Evolutionary conservation across 2,329 filamentous ascomycete species (phyloP), one percentile per base, ranked within the genome.

Genomic region (Tolypocladium cylindrosporum): DNA sequence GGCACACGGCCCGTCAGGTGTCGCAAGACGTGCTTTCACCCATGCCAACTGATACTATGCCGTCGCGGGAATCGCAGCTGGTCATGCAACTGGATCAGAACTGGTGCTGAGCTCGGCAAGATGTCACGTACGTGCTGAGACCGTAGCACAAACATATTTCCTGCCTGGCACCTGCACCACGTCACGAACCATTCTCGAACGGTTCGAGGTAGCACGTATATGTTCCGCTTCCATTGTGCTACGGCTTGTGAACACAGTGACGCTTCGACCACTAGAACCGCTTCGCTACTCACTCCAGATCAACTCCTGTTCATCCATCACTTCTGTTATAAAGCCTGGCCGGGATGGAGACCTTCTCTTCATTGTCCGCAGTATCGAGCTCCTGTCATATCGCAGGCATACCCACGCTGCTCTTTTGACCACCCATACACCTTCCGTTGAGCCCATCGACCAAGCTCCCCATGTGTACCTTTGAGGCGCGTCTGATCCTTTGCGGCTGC

Each of bases 401-500:
- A 21, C 19, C 8, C 3, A 1, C n/a, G 11, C 13, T 39, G 3
- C 36, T 16, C 7, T 16, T n/a, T 9, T 16, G 10, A 40, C 34
- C 24, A 31, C 14, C 13, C 52, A 11, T 6, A 36, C 6, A 10
- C 19, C 16, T 14, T 37, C 14, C 19, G 11, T 37, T 7, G 2
- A 36, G 10, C 21, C 6, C 16, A 10, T 7, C 31, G 27, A 34
- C 27, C 27, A 11, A 34, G 48, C 48, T 11, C 48, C 24, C 34
- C 27, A 58, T 60, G 59, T 60, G 59, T 51, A 54, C 14, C 11
- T 60, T 58, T 51, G 27, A 43, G 14, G 37, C 57, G 50, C 40
- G 56, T 11, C 19, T 61, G 1, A 36, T 56, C 13, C 57, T 61
- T 19, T 61, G 59, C 41, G 43, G 55, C 16, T 61, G 59, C 31